Evolutionary conservation across 176 grass and related monocot species (phyloP), one percentile per base, ranked within the genome.

Genomic region (Neostapfia colusana): DNA sequence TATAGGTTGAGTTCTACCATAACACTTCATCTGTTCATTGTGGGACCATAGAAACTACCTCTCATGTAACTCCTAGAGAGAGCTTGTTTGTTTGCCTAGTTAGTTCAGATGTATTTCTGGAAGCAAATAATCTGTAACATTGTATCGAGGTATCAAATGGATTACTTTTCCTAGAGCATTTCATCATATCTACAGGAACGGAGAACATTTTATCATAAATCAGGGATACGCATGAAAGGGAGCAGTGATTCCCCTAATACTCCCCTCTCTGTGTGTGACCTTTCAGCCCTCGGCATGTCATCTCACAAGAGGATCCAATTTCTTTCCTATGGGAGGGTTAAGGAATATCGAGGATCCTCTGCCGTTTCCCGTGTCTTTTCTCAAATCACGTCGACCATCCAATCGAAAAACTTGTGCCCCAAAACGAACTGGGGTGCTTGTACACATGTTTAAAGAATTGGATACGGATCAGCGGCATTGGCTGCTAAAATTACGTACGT

Each of bases 41-140:
- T 49, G 23, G 13, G 58, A 5, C 13, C 8, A 37, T 53, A 59
- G 45, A 59, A 27, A 59, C 23, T 59, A 13, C 55, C 23, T 3
- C 46, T 49, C 17, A 67, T 83, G 81, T 70, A 76, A 76, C 86
- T 76, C 46, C 9, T 24, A 25, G 73, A 23, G 36, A 70, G 26
- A 69, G 5, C 20, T 41, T 72, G 8, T 46, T 65, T 76, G 1
- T 56, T 26, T 63, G 16, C 44, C 14, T 77, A 46, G 80, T 36
- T 75, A 62, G 27, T n/a, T 68, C 25, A 67, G 54, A 41, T 50
- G 24, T 75, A 23, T 26, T 10, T 63, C 25, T 64, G 35, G 16
- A 14, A 27, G 81, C 76, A 20, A 88, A 83, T 84, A 87, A 79
- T 57, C 10, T 81, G 72, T 16, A 57, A 56, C 17, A 10, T 8